These are phyloP conservation scores for Globisporangium camurandrum DNA, from an alignment of 352 stramenopile species.

Conservation along the genomic window DNA sequence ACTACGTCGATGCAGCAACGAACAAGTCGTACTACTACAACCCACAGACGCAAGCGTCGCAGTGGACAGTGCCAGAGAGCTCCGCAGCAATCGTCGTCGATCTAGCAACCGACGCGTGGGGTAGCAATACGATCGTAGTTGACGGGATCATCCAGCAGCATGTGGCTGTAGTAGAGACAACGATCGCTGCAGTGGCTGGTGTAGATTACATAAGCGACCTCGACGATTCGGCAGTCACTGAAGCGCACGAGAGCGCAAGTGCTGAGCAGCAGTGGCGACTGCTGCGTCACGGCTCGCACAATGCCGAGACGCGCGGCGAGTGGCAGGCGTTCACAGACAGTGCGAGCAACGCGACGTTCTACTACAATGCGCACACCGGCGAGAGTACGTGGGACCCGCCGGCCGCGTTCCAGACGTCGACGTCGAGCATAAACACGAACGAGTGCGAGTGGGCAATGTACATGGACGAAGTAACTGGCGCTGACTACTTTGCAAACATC, in stretches of 20 bases:
- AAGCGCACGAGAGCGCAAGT: background rate
- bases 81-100: slow-evolving; percentile 2
- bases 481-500: slow-evolving; percentile 50
- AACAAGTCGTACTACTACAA: slow-evolving; percentile 60
- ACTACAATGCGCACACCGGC: slow-evolving; percentile 56
- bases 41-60: slow-evolving; percentile 22
- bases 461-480: slow-evolving; percentile 31
- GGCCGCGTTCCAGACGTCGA: slow-evolving; percentile 3
- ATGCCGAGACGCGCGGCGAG: slow-evolving; percentile 16
- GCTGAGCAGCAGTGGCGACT: slow-evolving; percentile 9
- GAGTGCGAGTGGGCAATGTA: slow-evolving; percentile 30
- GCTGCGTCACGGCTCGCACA: slow-evolving; percentile 17
- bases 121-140: background rate
- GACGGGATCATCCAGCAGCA: background rate
- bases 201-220: background rate
- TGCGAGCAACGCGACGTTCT: slow-evolving; percentile 45
- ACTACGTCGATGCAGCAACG: slow-evolving; percentile 35
- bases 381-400: slow-evolving; percentile 56
- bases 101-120: background rate
- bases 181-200: too few relatives aligned
- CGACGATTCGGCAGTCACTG: background rate
- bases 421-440: background rate
- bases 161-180: background rate
- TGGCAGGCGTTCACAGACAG: slow-evolving; percentile 64
- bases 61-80: slow-evolving; percentile 26